Evolutionary conservation across 1,284 basidiomycete genomes (phyloP).

Genomic region (Ganoderma lucidum): DNA sequence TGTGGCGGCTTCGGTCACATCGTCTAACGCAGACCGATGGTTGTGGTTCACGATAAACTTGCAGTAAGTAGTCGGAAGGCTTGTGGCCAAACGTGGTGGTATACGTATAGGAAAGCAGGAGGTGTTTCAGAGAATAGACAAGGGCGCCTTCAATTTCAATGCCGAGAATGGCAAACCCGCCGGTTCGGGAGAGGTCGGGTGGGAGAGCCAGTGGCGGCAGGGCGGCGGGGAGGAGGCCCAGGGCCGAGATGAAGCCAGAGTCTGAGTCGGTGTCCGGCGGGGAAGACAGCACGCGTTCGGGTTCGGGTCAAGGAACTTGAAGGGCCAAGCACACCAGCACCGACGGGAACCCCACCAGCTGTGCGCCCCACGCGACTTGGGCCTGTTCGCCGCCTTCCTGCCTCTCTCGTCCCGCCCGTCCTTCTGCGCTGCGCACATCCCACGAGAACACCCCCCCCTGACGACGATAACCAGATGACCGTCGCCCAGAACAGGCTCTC

Average conservation of each 20-base stretch:
- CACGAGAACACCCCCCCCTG: background rate
- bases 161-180: background rate
- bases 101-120: background rate
- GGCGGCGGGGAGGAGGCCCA: background rate
- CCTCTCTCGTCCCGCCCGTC: constrained; percentile 4
- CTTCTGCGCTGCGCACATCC: constrained; percentile 1
- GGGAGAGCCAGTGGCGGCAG: background rate
- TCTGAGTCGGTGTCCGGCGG: background rate
- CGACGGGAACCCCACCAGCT: constrained; percentile 13
- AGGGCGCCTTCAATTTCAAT: background rate
- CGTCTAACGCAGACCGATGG: too few relatives aligned
- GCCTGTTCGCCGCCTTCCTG: constrained; percentile 9
- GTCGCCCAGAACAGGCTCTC: constrained; percentile 20
- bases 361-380: constrained; percentile 7
- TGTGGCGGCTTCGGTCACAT: too few relatives aligned
- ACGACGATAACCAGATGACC: constrained; percentile 19
- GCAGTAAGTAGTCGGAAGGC: too few relatives aligned
- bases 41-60: too few relatives aligned
- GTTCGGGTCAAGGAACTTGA: background rate
- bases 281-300: constrained; percentile 2
- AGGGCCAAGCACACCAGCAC: constrained; percentile 2
- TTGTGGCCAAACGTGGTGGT: too few relatives aligned
- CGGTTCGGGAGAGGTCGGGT: constrained; percentile 1
- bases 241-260: background rate
- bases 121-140: background rate